Conservation (phyloP, 345 rosid genomes). For the Brassica carinata region DNA sequence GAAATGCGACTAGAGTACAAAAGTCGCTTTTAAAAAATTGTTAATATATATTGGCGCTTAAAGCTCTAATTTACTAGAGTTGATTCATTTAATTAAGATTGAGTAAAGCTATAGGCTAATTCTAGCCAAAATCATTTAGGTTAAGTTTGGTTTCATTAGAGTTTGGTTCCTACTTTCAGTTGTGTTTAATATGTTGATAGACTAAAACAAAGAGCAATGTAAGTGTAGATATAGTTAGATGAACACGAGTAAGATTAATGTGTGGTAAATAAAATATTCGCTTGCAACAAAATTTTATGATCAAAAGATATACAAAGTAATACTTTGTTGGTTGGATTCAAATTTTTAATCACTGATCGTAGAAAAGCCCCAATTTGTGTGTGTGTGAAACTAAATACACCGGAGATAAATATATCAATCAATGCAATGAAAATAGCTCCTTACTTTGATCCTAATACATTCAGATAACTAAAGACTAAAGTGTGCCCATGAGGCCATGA, state of each 20-base stretch:
- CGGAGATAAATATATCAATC: background rate
- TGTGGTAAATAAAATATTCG: background rate
- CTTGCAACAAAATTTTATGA: background rate
- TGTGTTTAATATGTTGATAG: background rate
- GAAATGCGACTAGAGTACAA: background rate
- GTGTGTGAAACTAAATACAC: background rate
- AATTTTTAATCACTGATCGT: background rate
- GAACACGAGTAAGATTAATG: background rate
- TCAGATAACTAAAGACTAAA: background rate
- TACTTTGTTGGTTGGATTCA: background rate
- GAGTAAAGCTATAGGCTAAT: background rate
- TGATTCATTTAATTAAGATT: background rate
- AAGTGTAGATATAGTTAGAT: background rate
- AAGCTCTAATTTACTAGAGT: background rate
- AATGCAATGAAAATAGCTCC: background rate
- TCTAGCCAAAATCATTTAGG: background rate
- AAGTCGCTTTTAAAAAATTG: background rate
- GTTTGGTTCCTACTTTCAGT: background rate
- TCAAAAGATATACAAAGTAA: background rate
- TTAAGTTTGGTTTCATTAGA: background rate
- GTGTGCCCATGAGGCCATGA: background rate
- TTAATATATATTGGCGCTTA: background rate
- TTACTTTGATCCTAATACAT: slow-evolving; percentile 4
- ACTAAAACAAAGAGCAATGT: background rate
- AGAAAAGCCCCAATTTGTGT: background rate